Evolutionary conservation across 257 asterid genomes (phyloP), one percentile per base, ranked within the genome.

Genomic region (Cordia subcordata): DNA sequence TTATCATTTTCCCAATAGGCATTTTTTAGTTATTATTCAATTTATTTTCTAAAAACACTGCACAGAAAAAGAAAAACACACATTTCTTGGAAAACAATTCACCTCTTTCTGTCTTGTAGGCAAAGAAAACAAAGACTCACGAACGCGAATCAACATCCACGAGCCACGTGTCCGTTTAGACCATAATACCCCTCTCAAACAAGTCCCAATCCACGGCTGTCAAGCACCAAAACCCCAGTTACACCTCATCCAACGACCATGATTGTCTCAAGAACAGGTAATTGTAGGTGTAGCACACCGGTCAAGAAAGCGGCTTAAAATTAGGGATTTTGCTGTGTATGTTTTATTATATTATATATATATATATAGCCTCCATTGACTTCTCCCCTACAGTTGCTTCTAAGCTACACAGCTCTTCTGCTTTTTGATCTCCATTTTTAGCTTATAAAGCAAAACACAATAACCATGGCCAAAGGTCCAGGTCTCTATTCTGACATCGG

Each of bases 401-500:
- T 10, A 51, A 19, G 23, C 57, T 53, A 39, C 59, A 50, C 11
- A 59, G 20, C 21, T 52, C 27, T 53, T 16, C 14, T 21, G 16
- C 10, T 27, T n/a, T 4, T 13, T 32, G 11, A 23, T 68, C 62
- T 44, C 42, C 19, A 12, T 20, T 55, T 64, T 49, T 50, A 22
- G 57, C 27, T 59, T 64, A 55, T 55, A 57, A 39, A 64, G 66
- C 55, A 45, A n/a, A 54, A 49, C 69, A 73, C 69, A 73, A 14
- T 51, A 65, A 77, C 51, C 69, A 90, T 90, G 97, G 90, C 78
- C 49, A 90, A 87, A 72, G 98, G 98, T 60, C 98, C 96, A 33
- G 97, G 96, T 33, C 85, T 90, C 49, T 90, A 90, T 94, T 16
- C 89, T 19, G 95, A 83, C 45, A 87, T 90, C 65, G 97, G 97